A percentile compares a stretch with the other conserved stretches of the same genome.
Evolutionary conservation across 495 filamentous ascomycete species (phyloP).

Genomic region (Entonaema liquescens): DNA sequence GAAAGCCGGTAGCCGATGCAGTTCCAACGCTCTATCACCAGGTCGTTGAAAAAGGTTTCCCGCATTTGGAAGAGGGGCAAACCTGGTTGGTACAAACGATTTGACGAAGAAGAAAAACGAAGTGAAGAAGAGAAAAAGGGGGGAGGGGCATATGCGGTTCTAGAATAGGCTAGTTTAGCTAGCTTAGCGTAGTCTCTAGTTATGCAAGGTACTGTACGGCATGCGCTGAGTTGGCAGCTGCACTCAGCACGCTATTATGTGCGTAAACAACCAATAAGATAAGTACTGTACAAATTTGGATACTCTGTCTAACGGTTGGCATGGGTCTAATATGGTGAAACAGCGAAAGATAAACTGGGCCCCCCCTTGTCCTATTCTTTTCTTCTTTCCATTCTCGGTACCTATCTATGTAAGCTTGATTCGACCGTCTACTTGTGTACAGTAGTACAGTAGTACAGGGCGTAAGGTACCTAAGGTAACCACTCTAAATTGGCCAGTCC

Average conservation of each 20-base stretch:
- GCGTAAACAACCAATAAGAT: neutral
- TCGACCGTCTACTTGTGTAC: neutral
- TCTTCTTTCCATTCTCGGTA: neutral
- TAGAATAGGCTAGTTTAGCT: neutral
- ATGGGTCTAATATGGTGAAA: constrained; percentile 36
- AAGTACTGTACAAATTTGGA: constrained; percentile 4
- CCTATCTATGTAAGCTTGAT: neutral
- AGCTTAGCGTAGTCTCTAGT: constrained; percentile 3
- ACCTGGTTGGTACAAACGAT: neutral
- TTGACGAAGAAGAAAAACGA: constrained; percentile 19
- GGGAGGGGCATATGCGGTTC: constrained; percentile 4
- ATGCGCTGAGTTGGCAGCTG: constrained; percentile 34
- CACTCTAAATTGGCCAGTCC: no score
- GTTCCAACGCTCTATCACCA: constrained; percentile 6
- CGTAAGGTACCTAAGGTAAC: no score
- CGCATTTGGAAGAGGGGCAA: constrained; percentile 17
- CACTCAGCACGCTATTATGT: neutral
- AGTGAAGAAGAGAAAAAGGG: constrained; percentile 4
- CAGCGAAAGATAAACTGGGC: constrained; percentile 12
- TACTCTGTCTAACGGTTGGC: constrained; percentile 12
- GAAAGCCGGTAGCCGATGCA: neutral
- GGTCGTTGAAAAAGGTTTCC: constrained; percentile 24
- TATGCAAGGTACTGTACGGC: constrained; percentile 36
- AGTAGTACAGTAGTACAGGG: neutral
- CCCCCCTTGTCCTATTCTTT: constrained; percentile 7